Base-by-base conservation (phyloP, 2,329 filamentous ascomycete species). In the Claviceps sorghi region DNA sequence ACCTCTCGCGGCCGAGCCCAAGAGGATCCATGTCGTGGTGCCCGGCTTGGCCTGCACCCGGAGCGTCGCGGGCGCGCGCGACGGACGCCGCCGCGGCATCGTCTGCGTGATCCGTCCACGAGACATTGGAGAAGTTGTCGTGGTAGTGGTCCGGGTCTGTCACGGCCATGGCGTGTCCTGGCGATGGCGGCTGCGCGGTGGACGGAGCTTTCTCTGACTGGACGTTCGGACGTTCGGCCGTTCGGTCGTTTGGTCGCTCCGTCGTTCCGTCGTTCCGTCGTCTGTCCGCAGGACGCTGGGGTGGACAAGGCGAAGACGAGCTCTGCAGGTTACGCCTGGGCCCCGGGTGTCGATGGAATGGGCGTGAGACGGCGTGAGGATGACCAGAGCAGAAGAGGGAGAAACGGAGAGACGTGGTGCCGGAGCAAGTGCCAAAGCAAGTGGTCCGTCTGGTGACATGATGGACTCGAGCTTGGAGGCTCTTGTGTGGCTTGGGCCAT, bases 71-170 rank as follows among this genome's bases (percentile, higher is more conserved):
- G 34, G 58, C 58, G 15, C 55, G 55, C 19, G 49, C 45, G 8
- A 29, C 41, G 49, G 59, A 49, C 21, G 47, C 59, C 34, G n/a
- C 49, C 19, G 57, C 61, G 42, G 76, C 72, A 57, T 64, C 71
- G 56, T 61, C 65, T 59, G 66, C 65, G 45, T 78, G 75, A 54
- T 84, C 81, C 64, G 80, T 82, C 88, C 88, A 94, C 54, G 84
- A 84, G 56, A 91, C 81, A 64, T 80, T 86, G 64, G 88, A 86
- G 68, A 93, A 93, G 69, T 86, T 84, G 68, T 87, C 84, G 62
- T 75, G 71, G 61, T 78, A 61, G 38, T 53, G 50, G 68, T 86
- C 83, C 62, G 76, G 69, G 61, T 77, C 74, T 58, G 74, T 71
- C 60, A 72, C 72, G 55, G 72, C 59, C 64, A 65, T 62, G 44